Conservation (phyloP, 225 moss, liverwort and hornwort genomes). For the Sphagnum contortum region DNA sequence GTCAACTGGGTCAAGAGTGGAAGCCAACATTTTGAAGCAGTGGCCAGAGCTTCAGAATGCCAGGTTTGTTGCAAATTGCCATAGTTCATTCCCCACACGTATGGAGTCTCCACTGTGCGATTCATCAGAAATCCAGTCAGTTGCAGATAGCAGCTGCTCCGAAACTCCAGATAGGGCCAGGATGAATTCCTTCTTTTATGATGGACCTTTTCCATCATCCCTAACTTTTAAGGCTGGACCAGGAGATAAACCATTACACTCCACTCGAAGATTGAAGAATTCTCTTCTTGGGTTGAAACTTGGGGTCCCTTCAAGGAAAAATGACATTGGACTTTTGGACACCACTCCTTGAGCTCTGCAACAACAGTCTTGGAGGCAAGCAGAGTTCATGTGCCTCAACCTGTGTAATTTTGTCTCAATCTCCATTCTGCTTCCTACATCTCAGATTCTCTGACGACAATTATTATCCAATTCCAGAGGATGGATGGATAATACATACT, state of each 20-base stretch:
- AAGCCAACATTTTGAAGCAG: slow-evolving; percentile 69
- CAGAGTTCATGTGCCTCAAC: too few relatives aligned
- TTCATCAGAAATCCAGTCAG: slow-evolving; percentile 32
- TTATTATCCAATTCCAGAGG: too few relatives aligned
- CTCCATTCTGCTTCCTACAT: too few relatives aligned
- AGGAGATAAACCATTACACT: slow-evolving; percentile 7
- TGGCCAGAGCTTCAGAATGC: slow-evolving; percentile 58
- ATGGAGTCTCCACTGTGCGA: slow-evolving; percentile 44
- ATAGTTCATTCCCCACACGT: slow-evolving; percentile 58
- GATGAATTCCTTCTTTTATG: not conserved
- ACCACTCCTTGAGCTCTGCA: slow-evolving; percentile 23
- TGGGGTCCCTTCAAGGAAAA: slow-evolving; percentile 2
- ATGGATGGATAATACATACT: too few relatives aligned
- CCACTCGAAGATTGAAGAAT: slow-evolving; percentile 22
- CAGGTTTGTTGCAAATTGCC: slow-evolving; percentile 53
- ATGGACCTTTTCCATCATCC: slow-evolving; percentile 3
- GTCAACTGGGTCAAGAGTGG: slow-evolving; percentile 41
- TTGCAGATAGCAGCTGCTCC: slow-evolving; percentile 7
- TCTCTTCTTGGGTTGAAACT: slow-evolving; percentile 16
- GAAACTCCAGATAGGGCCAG: slow-evolving; percentile 1
- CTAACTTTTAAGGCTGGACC: not conserved
- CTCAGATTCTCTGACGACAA: too few relatives aligned
- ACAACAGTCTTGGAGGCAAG: slow-evolving; percentile 5
- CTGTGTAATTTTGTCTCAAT: too few relatives aligned
- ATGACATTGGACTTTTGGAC: slow-evolving; percentile 7